phyloP scores from a whole-genome alignment of 768 basidiomycete genomes.

The Vararia minispora region DNA sequence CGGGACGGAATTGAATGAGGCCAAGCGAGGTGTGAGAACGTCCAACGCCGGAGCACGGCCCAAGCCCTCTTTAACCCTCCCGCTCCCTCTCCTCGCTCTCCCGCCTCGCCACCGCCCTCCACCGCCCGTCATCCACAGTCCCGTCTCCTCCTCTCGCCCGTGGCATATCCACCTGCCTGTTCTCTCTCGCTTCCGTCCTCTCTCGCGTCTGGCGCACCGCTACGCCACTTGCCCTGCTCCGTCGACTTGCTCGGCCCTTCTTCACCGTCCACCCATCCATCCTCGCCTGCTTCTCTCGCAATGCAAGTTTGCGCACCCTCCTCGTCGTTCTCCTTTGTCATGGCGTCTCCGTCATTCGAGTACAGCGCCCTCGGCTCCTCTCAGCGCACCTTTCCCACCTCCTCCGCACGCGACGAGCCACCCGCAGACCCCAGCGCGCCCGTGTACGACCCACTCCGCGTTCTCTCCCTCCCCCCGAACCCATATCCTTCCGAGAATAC shows the following conservation, averaged over 20 bases:
- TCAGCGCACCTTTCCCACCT: neutral
- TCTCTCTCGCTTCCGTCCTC: constrained; percentile 8
- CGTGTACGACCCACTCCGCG: constrained; percentile 14
- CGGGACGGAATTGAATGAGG: too few relatives aligned
- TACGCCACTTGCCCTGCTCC: constrained; percentile 5
- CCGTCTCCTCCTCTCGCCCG: neutral
- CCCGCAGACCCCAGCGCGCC: constrained; percentile 1
- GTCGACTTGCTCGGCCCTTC: constrained; percentile 6
- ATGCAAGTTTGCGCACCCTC: constrained; percentile 1
- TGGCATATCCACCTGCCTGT: too few relatives aligned
- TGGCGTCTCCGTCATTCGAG: neutral
- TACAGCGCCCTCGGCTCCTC: neutral
- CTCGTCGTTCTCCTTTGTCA: too few relatives aligned
- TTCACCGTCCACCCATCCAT: neutral
- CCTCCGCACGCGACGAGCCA: neutral
- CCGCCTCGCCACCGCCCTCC: neutral
- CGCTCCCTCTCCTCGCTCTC: neutral
- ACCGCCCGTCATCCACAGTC: neutral
- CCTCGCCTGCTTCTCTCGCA: neutral
- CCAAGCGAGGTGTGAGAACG: too few relatives aligned
- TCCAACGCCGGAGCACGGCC: too few relatives aligned
- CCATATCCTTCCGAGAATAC: too few relatives aligned
- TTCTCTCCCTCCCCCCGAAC: too few relatives aligned
- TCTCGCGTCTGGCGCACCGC: constrained; percentile 3
- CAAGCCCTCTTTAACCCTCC: too few relatives aligned